Conservation (phyloP, 2,329 filamentous ascomycete genomes). For the Arthrobotrys sphaeroides region DNA sequence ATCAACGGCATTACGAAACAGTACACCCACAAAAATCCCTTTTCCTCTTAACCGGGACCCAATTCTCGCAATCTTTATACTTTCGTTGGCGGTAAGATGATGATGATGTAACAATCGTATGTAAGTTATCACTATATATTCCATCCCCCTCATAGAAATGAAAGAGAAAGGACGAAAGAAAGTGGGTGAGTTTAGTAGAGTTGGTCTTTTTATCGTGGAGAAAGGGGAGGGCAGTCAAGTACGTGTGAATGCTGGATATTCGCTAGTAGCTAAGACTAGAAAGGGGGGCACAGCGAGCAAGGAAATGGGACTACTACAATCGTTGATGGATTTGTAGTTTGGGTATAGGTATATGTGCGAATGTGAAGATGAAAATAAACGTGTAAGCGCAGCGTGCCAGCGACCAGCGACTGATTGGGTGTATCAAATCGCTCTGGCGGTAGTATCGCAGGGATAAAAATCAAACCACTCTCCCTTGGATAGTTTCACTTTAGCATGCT, state of each 20-base stretch:
- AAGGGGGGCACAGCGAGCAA: too few species aligned
- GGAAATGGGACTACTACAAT: too few species aligned
- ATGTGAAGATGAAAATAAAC: too few species aligned
- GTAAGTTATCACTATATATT: conserved; percentile 7
- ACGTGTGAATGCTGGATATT: too few species aligned
- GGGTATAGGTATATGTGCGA: too few species aligned
- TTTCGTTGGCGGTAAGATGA: neutral
- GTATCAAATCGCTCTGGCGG: neutral
- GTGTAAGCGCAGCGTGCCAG: neutral
- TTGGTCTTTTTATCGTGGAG: neutral
- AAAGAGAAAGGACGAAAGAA: neutral
- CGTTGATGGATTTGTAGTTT: too few species aligned
- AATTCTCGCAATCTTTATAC: neutral
- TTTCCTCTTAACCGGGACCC: neutral
- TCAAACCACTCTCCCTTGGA: neutral
- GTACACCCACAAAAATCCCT: neutral
- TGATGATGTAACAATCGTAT: neutral
- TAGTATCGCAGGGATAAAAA: neutral
- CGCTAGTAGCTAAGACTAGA: too few species aligned
- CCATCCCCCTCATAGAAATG: neutral
- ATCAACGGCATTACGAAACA: neutral
- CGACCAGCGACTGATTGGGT: neutral
- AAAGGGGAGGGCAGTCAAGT: too few species aligned
- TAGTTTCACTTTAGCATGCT: neutral
- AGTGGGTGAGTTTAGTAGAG: neutral